phyloP scores from a whole-genome alignment of 73 alveolate species.

The Paramecium sonneborni region DNA sequence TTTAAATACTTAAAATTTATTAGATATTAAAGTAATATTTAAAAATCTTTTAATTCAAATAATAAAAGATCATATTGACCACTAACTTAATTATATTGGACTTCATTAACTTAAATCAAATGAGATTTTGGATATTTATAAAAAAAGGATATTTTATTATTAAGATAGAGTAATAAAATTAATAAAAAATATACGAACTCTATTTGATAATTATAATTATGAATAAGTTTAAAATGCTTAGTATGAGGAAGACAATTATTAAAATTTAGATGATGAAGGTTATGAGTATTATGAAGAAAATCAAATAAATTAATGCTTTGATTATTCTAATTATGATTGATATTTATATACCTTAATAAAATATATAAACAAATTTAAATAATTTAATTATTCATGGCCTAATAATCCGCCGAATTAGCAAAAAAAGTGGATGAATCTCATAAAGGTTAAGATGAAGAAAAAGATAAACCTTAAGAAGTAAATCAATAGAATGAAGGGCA shows the following conservation, averaged over 20 bases:
- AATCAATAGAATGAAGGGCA: background rate
- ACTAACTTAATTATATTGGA: too few species aligned
- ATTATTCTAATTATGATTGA: too few species aligned
- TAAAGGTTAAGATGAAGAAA: slow-evolving; percentile 20
- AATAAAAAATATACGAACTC: background rate
- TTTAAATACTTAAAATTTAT: background rate
- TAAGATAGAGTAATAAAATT: background rate
- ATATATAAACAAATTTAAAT: background rate
- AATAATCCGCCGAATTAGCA: background rate
- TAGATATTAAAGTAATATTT: background rate
- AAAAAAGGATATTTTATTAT: background rate
- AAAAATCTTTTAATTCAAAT: background rate
- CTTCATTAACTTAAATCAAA: too few species aligned
- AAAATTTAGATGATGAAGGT: background rate
- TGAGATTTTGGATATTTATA: background rate
- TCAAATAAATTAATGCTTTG: too few species aligned
- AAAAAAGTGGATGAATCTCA: slow-evolving; percentile 13
- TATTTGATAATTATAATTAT: background rate
- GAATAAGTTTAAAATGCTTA: background rate
- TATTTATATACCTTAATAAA: background rate
- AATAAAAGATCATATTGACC: background rate
- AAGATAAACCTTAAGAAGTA: background rate
- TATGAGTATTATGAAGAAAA: too few species aligned
- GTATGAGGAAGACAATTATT: background rate
- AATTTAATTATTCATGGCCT: slow-evolving; percentile 34